These are phyloP conservation scores for Ustilago tritici DNA, from an alignment of 1,284 basidiomycete species.

Conservation along the genomic window DNA sequence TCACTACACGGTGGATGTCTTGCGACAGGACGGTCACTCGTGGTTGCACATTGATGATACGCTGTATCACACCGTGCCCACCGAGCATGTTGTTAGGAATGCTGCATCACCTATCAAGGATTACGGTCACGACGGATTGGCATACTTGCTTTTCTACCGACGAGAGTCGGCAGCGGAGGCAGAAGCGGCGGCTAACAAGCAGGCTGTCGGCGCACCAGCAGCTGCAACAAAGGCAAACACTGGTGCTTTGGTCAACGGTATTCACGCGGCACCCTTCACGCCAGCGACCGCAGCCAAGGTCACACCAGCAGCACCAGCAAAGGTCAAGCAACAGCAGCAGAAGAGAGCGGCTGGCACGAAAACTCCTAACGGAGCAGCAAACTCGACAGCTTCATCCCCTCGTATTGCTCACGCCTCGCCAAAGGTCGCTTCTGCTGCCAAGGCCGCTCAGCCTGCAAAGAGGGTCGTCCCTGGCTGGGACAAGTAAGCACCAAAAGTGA, in stretches of 20 bases:
- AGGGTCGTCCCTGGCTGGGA: conserved; percentile 42
- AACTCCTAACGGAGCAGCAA: conserved; percentile 14
- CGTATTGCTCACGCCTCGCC: conserved; percentile 23
- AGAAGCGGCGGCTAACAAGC: conserved; percentile 9
- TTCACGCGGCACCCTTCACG: conserved; percentile 8
- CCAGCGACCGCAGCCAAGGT: conserved; percentile 9
- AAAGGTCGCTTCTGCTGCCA: conserved; percentile 9
- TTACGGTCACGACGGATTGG: conserved; percentile 70
- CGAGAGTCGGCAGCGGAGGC: conserved; percentile 56
- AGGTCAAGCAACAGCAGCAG: conserved; percentile 26
- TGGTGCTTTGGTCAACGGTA: conserved; percentile 14
- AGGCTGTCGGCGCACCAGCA: not conserved
- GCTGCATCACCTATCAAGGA: conserved; percentile 59
- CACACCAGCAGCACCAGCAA: conserved; percentile 3
- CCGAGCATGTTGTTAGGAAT: conserved; percentile 81
- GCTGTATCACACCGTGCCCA: conserved; percentile 74
- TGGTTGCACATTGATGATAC: conserved; percentile 97
- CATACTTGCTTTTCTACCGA: conserved; percentile 89
- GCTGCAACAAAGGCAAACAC: not conserved
- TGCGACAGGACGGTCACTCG: conserved; percentile 78
- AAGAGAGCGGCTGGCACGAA: conserved; percentile 17
- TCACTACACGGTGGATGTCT: conserved; percentile 93
- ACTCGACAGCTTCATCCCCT: conserved; percentile 31
- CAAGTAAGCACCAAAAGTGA: conserved; percentile 4
- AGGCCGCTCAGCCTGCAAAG: conserved; percentile 11